Evolutionary conservation across 2,329 filamentous ascomycete genomes (phyloP).

Genomic region (Bipolaris bicolor): DNA sequence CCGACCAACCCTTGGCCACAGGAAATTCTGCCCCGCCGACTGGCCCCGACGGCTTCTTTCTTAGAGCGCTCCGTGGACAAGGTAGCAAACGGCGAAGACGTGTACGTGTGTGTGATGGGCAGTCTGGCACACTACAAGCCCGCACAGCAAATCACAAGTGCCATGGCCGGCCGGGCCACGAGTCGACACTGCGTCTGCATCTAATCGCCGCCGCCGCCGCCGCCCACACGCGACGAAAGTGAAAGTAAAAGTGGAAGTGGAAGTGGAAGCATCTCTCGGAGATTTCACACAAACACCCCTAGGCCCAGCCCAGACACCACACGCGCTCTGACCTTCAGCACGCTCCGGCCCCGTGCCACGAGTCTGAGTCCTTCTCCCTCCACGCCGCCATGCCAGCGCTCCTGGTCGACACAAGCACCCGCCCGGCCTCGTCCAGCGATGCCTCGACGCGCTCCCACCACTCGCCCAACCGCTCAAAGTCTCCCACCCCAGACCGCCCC

Average conservation of each 20-base stretch:
- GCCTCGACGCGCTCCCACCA: constrained; percentile 30
- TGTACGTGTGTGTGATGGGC: neutral
- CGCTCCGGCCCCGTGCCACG: constrained; percentile 25
- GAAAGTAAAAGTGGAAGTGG: neutral
- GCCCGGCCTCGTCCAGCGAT: constrained; percentile 33
- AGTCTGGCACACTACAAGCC: constrained; percentile 7
- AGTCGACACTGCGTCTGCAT: constrained; percentile 18
- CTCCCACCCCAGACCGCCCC: constrained; percentile 45
- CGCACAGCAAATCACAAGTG: constrained; percentile 14
- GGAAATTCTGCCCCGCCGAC: constrained; percentile 11
- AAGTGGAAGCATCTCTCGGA: constrained; percentile 2
- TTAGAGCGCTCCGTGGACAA: constrained; percentile 6
- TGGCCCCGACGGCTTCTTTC: neutral
- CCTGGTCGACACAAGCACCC: constrained; percentile 39
- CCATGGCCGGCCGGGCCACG: constrained; percentile 17
- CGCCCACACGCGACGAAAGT: constrained; percentile 19
- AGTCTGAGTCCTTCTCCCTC: constrained; percentile 23
- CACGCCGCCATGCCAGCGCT: constrained; percentile 48
- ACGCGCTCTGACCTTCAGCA: constrained; percentile 16
- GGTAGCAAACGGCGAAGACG: constrained; percentile 5
- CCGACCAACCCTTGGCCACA: constrained; percentile 4
- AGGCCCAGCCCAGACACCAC: constrained; percentile 2
- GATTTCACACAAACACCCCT: constrained; percentile 12
- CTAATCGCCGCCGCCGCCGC: constrained; percentile 11
- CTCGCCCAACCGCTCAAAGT: constrained; percentile 35